Conservation (phyloP, 1,284 basidiomycete species). For the Kalmanozyma brasiliensis region DNA sequence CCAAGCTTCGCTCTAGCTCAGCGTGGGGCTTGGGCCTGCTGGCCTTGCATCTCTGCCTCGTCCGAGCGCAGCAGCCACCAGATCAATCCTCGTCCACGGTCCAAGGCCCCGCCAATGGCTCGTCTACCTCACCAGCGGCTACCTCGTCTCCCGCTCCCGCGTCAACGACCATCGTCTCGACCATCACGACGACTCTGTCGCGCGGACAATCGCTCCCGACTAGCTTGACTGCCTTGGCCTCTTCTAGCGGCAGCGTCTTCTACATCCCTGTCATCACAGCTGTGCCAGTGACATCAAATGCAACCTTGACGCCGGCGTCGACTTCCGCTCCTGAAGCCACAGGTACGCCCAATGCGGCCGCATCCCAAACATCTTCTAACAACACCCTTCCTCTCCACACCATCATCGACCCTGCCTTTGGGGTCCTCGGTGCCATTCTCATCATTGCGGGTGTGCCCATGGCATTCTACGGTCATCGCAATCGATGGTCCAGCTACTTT, state of each 20-base stretch:
- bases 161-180: slow-evolving; percentile 23
- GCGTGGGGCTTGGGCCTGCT: slow-evolving; percentile 12
- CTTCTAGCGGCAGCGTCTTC: slow-evolving; percentile 31
- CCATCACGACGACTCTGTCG: slow-evolving; percentile 40
- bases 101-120: slow-evolving; percentile 7
- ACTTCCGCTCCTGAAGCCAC: slow-evolving; percentile 8
- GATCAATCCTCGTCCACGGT: slow-evolving; percentile 17
- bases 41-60: slow-evolving; percentile 12
- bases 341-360: slow-evolving; percentile 8
- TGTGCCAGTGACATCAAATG: slow-evolving; percentile 13
- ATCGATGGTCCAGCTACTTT: slow-evolving; percentile 51
- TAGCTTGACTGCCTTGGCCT: slow-evolving; percentile 32
- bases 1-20: slow-evolving; percentile 7
- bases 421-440: slow-evolving; percentile 85
- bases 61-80: slow-evolving; percentile 16
- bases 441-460: slow-evolving; percentile 89
- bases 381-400: slow-evolving; percentile 45
- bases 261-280: slow-evolving; percentile 37
- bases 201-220: slow-evolving; percentile 38
- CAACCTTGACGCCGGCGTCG: slow-evolving; percentile 7
- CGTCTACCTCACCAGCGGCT: slow-evolving; percentile 5
- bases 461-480: slow-evolving; percentile 81
- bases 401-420: slow-evolving; percentile 84
- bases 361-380: slow-evolving; percentile 8
- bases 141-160: slow-evolving; percentile 4